Percentiles rank a stretch among this genome's conserved stretches.
Conservation (phyloP, 2,329 filamentous ascomycete genomes). For the Lithohypha guttulata region DNA sequence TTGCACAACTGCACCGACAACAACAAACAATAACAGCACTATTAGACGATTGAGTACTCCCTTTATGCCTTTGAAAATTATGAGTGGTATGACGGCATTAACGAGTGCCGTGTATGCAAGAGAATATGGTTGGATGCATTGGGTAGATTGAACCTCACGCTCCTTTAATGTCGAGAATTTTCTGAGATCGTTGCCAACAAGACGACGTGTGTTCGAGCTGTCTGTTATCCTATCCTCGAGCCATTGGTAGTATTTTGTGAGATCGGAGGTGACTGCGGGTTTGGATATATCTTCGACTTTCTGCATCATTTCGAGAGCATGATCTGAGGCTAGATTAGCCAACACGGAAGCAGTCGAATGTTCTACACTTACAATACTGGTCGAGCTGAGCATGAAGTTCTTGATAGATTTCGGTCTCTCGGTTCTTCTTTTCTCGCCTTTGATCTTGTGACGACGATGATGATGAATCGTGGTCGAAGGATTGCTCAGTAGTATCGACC, state of each 20-base stretch:
- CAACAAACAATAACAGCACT: constrained; percentile 14
- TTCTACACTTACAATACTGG: constrained; percentile 45
- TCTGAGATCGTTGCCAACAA: constrained; percentile 3
- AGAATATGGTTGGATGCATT: constrained; percentile 36
- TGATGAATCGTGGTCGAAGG: constrained; percentile 14
- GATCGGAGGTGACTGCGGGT: constrained; percentile 11
- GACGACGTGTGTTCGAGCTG: background rate
- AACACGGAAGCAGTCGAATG: background rate
- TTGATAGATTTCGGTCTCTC: constrained; percentile 6
- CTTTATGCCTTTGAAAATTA: constrained; percentile 18
- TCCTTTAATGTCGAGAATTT: constrained; percentile 5
- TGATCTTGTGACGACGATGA: constrained; percentile 11
- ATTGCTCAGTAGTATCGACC: constrained; percentile 32
- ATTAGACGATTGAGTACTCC: constrained; percentile 18
- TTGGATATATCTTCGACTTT: constrained; percentile 13
- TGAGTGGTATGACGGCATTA: constrained; percentile 15
- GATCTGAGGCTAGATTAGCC: constrained; percentile 16
- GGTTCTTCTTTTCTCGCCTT: constrained; percentile 4
- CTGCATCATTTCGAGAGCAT: constrained; percentile 22
- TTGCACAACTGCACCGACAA: constrained; percentile 10
- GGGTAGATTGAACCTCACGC: constrained; percentile 35
- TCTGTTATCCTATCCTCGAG: constrained; percentile 5
- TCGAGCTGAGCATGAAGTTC: constrained; percentile 46
- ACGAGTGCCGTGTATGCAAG: constrained; percentile 36
- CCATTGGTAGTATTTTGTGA: constrained; percentile 13